Evolutionary conservation across 257 asterid genomes (phyloP).

Genomic region (Solanum neorickii): DNA sequence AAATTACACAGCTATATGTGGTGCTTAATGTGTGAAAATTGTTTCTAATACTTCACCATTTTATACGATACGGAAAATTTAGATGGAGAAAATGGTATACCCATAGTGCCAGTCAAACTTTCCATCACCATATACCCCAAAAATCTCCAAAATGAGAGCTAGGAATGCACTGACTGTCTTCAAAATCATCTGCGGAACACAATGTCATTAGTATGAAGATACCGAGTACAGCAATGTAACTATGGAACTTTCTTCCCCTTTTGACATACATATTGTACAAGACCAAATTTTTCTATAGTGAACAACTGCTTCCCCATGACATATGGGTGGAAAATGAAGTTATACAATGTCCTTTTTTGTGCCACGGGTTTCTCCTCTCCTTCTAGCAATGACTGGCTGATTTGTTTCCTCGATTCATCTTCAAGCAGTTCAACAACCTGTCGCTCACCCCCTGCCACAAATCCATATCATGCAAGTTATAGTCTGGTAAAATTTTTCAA

Average conservation of each 20-base stretch:
- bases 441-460: slow-evolving; percentile 61
- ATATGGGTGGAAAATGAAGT: slow-evolving; percentile 56
- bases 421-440: slow-evolving; percentile 56
- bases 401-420: slow-evolving; percentile 46
- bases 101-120: slow-evolving; percentile 85
- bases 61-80: not conserved
- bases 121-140: slow-evolving; percentile 92
- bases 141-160: slow-evolving; percentile 64
- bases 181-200: slow-evolving; percentile 69
- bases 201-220: not conserved
- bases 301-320: slow-evolving; percentile 59
- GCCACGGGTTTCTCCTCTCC: slow-evolving; percentile 15
- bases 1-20: not conserved
- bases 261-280: slow-evolving; percentile 74
- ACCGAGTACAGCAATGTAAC: not conserved
- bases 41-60: not conserved
- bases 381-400: slow-evolving; percentile 54
- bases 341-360: slow-evolving; percentile 21
- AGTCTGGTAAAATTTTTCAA: not conserved
- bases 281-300: slow-evolving; percentile 68
- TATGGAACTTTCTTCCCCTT: not conserved
- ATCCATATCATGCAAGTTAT: not conserved
- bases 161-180: slow-evolving; percentile 77
- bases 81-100: slow-evolving; percentile 26
- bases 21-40: not conserved